Percentiles rank a stretch among this genome's conserved stretches.
Evolutionary conservation across 441 rosid species (phyloP).

Genomic region (Aleurites moluccanus): DNA sequence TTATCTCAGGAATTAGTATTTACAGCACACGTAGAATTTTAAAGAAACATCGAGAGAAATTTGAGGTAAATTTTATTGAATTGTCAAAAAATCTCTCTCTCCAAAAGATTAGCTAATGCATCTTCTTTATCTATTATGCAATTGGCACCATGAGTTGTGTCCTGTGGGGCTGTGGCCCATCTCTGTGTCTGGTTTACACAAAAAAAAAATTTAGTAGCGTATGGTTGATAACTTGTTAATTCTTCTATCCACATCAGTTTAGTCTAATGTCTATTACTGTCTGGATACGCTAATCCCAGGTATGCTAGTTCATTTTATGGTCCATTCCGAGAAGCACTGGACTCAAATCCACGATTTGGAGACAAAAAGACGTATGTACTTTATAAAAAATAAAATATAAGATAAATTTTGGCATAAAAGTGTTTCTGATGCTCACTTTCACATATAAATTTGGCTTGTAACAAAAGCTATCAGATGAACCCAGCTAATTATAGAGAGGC

Average conservation of each 20-base stretch:
- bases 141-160: background rate
- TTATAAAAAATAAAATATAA: constrained; percentile 3
- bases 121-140: background rate
- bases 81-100: background rate
- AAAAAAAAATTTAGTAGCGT: background rate
- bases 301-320: constrained; percentile 97
- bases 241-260: background rate
- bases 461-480: constrained; percentile 93
- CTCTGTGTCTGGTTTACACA: background rate
- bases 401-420: constrained; percentile 4
- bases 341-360: constrained; percentile 93
- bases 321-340: constrained; percentile 93
- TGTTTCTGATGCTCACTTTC: constrained; percentile 14
- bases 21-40: background rate
- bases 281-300: constrained; percentile 36
- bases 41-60: too few species aligned
- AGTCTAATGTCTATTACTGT: constrained; percentile 8
- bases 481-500: constrained; percentile 96
- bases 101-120: background rate
- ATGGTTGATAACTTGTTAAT: background rate
- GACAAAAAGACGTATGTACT: constrained; percentile 82
- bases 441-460: constrained; percentile 30
- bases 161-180: background rate
- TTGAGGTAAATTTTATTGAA: background rate
- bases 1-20: too few species aligned